A percentile compares a stretch with the other conserved stretches of the same genome.
Conservation (phyloP, 2,329 filamentous ascomycete species). For the Alternaria sp. region DNA sequence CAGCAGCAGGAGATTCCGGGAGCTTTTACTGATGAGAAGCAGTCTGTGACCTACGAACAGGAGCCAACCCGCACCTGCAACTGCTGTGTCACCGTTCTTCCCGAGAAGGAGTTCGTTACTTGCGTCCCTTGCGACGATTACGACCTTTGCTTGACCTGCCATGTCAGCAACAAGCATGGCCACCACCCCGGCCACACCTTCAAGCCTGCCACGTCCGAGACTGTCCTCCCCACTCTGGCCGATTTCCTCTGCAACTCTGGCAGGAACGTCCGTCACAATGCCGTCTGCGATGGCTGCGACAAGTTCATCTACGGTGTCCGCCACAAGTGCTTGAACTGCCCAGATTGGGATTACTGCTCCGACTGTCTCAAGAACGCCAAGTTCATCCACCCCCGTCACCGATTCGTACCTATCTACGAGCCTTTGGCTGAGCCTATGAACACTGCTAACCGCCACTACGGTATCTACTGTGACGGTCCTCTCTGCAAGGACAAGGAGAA, state of each 20-base stretch:
- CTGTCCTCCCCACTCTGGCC: conserved; percentile 65
- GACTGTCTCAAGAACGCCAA: conserved; percentile 73
- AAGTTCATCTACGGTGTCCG: conserved; percentile 86
- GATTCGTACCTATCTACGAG: conserved; percentile 88
- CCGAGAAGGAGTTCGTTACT: conserved; percentile 82
- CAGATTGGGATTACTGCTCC: conserved; percentile 95
- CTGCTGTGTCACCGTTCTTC: conserved; percentile 73
- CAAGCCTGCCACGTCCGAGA: conserved; percentile 69
- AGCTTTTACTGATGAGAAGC: conserved; percentile 56
- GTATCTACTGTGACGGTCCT: conserved; percentile 94
- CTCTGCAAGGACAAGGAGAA: conserved; percentile 72
- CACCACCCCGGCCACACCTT: conserved; percentile 92
- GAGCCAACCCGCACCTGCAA: conserved; percentile 73
- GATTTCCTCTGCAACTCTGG: conserved; percentile 77
- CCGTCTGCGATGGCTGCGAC: conserved; percentile 94
- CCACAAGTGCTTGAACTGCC: conserved; percentile 96
- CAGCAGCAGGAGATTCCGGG: conserved; percentile 56
- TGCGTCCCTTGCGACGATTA: conserved; percentile 88
- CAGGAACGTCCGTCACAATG: conserved; percentile 81
- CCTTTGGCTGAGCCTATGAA: conserved; percentile 63
- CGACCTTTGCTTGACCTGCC: conserved; percentile 88
- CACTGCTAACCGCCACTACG: conserved; percentile 70
- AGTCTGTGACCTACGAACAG: conserved; percentile 49
- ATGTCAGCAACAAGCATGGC: conserved; percentile 78
- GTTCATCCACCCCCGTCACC: conserved; percentile 79